phyloP scores from a whole-genome alignment of 148 eudicot species.

The Nepenthes gracilis region DNA sequence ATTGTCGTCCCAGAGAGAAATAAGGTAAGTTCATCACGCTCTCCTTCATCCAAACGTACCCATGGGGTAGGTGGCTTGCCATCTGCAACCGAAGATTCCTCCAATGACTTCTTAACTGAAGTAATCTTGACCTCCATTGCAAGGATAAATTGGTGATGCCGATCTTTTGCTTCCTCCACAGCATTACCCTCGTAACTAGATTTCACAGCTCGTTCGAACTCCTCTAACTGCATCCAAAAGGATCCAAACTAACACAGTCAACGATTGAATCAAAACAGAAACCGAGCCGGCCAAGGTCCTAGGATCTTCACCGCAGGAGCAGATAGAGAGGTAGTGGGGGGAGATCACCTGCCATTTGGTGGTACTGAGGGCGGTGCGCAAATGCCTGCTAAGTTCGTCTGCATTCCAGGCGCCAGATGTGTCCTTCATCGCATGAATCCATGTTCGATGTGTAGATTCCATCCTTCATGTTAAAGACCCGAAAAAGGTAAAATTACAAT shows the following conservation, averaged over 20 bases:
- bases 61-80: constrained; percentile 51
- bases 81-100: constrained; percentile 26
- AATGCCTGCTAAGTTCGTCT: constrained; percentile 56
- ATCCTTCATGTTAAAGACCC: constrained; percentile 29
- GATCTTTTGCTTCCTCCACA: constrained; percentile 43
- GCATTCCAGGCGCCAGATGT: constrained; percentile 33
- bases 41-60: constrained; percentile 68
- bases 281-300: not conserved
- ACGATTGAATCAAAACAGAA: not conserved
- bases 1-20: constrained; percentile 48
- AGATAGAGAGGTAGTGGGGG: not conserved
- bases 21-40: constrained; percentile 51
- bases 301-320: too few species aligned
- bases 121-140: constrained; percentile 54
- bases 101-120: constrained; percentile 34
- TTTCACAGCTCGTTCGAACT: constrained; percentile 63
- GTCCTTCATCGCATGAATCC: constrained; percentile 60
- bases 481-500: not conserved
- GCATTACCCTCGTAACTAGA: constrained; percentile 32
- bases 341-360: constrained; percentile 76
- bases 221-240: constrained; percentile 50
- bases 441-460: constrained; percentile 74
- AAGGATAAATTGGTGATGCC: constrained; percentile 48
- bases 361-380: constrained; percentile 56
- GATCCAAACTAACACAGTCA: constrained; percentile 5